Conservation (phyloP, 2,329 filamentous ascomycete species). For the Colletotrichum tamarilloi region DNA sequence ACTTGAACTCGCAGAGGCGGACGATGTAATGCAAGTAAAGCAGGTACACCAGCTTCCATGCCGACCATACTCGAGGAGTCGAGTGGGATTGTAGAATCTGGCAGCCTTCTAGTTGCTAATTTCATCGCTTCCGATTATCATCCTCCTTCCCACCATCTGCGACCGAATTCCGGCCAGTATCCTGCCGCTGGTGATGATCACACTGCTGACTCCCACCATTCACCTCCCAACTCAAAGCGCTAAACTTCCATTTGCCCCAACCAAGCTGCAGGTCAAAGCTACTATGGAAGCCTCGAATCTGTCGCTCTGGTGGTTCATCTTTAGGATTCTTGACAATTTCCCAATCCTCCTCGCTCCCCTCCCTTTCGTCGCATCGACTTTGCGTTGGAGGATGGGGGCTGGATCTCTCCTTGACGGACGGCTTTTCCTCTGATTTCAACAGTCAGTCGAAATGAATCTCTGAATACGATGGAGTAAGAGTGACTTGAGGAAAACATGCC, state of each 20-base stretch:
- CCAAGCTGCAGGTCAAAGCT: slow-evolving; percentile 1
- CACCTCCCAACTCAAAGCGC: not conserved
- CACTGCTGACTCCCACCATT: not conserved
- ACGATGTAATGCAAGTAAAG: not conserved
- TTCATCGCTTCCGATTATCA: not conserved
- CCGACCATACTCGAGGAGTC: too few species aligned
- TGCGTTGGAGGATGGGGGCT: not conserved
- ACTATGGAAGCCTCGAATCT: not conserved
- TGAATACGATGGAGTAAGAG: too few species aligned
- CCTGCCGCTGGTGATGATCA: not conserved
- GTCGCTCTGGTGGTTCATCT: not conserved
- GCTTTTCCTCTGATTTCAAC: not conserved
- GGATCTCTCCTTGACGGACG: not conserved
- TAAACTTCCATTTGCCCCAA: not conserved
- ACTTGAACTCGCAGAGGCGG: too few species aligned
- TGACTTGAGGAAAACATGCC: not conserved
- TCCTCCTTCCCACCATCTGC: not conserved
- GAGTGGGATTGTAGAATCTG: not conserved
- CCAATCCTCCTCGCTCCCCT: not conserved
- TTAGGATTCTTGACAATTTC: not conserved
- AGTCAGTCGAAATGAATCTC: not conserved
- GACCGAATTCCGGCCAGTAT: not conserved
- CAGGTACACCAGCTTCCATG: not conserved
- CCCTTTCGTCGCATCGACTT: not conserved
- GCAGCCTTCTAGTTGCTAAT: not conserved